Base-by-base conservation (phyloP, 2,329 filamentous ascomycete species). In the Paracamarosporium sp. region DNA sequence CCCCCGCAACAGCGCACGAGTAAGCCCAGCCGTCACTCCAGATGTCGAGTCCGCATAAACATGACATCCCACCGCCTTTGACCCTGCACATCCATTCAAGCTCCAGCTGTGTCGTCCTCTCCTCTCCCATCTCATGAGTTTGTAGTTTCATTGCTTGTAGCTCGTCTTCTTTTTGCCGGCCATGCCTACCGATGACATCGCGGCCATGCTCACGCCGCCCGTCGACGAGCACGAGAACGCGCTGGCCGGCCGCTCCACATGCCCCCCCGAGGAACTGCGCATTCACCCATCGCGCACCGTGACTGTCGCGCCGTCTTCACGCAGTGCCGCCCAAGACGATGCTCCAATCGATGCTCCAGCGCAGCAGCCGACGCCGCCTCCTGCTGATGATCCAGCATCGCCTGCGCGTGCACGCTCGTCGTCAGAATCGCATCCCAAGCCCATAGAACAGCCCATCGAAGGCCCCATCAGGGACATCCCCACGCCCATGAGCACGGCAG, bases 181-280 rank as follows among this genome's bases (percentile, higher is more conserved):
- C 75, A 84, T 84, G 82, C 82, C 82, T 69, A 83, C 81, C 75
- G 76, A 55, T 27, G 40, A 78, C 71, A 73, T 76, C 74, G 72
- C 76, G 75, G 70, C 65, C 55, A 72, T 79, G 67, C 74, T 74
- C 67, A 74, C 76, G 66, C 65, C 71, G 64, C 76, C 67, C 38
- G 60, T 63, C 55, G 69, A 79, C 79, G 69, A 79, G 79, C 75
- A 75, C 72, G 71, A 78, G 62, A 65, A 78, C 68, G 74, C 75
- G 60, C 68, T 78, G 65, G 76, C 79, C 64, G 71, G 75, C 68
- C 82, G 76, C 68, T 72, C 78, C 50, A 80, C 80, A 59, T 84
- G 82, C 71, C 82, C 82, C n/a, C 81, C 81, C 38, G 82, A 84
- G 28, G 72, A 76, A 31, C 58, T 62, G 68, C 74, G 71, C 61